A percentile compares a stretch with the other conserved stretches of the same genome.
phyloP scores from a whole-genome alignment of 768 basidiomycete genomes.

The Udeniomyces megalosporus region DNA sequence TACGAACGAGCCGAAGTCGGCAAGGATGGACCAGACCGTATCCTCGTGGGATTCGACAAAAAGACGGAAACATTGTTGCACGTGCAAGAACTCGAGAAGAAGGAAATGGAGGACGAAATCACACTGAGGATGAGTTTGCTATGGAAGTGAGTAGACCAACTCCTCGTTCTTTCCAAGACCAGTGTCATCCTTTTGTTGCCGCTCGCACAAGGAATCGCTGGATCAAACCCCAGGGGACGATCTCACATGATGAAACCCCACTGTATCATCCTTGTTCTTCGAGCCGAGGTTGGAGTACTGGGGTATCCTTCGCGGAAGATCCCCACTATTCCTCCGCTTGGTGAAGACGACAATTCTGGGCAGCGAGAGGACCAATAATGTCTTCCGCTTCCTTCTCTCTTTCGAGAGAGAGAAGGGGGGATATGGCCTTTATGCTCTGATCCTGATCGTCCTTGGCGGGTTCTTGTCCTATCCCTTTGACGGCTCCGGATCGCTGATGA shows the following conservation, averaged over 20 bases:
- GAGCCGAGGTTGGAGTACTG: constrained; percentile 4
- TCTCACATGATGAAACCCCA: constrained; percentile 4
- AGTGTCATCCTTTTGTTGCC: neutral
- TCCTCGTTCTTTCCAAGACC: neutral
- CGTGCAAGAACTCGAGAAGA: constrained; percentile 52
- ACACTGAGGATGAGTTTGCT: constrained; percentile 61
- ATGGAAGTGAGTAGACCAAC: constrained; percentile 37
- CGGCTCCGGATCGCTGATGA: neutral
- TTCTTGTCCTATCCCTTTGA: neutral
- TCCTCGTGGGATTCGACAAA: constrained; percentile 26
- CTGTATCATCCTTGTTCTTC: constrained; percentile 16
- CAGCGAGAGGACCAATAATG: neutral
- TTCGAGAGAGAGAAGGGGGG: neutral
- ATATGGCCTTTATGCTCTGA: neutral
- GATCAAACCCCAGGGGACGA: no score
- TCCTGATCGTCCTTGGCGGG: neutral
- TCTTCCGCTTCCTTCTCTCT: neutral
- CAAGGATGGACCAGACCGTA: constrained; percentile 25
- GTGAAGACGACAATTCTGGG: constrained; percentile 10
- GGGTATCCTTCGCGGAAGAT: no score
- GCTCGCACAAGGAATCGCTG: no score
- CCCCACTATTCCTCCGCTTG: neutral
- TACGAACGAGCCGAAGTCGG: constrained; percentile 28
- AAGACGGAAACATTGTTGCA: constrained; percentile 43
- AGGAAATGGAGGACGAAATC: constrained; percentile 55